Evolutionary conservation across 345 rosid species (phyloP).

Genomic region (Firmiana major): DNA sequence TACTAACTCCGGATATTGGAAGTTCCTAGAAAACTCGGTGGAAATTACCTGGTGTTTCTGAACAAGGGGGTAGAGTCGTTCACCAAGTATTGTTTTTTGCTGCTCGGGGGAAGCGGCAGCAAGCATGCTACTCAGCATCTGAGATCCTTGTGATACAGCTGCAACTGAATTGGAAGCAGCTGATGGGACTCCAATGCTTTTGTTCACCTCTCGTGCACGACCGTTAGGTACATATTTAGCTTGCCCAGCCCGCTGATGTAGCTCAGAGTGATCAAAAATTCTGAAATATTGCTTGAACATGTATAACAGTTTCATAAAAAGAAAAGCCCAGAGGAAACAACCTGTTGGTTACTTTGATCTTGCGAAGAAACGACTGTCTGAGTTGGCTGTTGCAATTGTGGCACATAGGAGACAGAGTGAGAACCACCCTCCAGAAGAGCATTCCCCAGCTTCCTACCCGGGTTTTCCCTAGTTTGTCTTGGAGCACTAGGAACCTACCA

Average conservation of each 20-base stretch:
- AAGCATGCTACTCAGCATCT: conserved; percentile 55
- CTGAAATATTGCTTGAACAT: no score
- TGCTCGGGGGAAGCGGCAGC: conserved; percentile 50
- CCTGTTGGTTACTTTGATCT: conserved; percentile 56
- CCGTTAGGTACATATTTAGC: conserved; percentile 40
- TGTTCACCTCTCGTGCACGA: conserved; percentile 35
- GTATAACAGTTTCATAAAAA: no score
- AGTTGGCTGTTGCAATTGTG: conserved; percentile 41
- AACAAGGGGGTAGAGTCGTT: conserved; percentile 59
- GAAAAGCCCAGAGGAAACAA: conserved; percentile 7
- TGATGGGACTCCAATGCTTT: conserved; percentile 27
- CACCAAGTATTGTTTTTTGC: conserved; percentile 66
- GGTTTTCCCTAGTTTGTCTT: conserved; percentile 47
- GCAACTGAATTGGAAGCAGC: conserved; percentile 31
- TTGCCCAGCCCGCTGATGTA: conserved; percentile 33
- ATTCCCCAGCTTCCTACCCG: conserved; percentile 42
- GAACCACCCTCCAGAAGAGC: conserved; percentile 30
- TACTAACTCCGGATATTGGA: neutral
- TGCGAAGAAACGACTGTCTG: conserved; percentile 33
- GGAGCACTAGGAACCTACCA: conserved; percentile 40
- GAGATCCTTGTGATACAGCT: conserved; percentile 31
- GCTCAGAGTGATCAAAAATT: neutral
- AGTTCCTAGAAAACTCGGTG: no score
- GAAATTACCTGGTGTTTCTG: conserved; percentile 51
- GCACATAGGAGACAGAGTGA: conserved; percentile 36